A percentile compares a stretch with the other conserved stretches of the same genome.
phyloP scores from a whole-genome alignment of 805 yeast genomes.

The Lachancea waltii region DNA sequence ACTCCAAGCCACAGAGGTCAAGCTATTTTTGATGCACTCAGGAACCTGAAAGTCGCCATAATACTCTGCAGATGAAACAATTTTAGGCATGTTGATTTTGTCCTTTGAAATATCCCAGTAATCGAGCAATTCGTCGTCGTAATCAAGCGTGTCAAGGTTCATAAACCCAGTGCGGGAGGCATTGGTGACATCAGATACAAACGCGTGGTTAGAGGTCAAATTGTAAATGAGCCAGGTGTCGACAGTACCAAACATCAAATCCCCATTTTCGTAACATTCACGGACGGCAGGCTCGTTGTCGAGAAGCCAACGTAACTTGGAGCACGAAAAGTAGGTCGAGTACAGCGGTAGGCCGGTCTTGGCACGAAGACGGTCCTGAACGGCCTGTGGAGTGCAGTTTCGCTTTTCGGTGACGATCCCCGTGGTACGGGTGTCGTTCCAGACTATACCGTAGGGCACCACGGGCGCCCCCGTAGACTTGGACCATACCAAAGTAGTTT shows the following conservation, averaged over 20 bases:
- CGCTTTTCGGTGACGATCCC: slow-evolving; percentile 60
- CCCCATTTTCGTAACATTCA: slow-evolving; percentile 65
- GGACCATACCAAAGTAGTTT: slow-evolving; percentile 87
- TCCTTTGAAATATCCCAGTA: slow-evolving; percentile 75
- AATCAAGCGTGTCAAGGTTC: slow-evolving; percentile 68
- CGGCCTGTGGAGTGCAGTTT: slow-evolving; percentile 45
- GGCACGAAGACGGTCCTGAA: slow-evolving; percentile 50
- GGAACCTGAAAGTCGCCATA: slow-evolving; percentile 71
- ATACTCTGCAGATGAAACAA: slow-evolving; percentile 69
- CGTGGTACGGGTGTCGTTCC: slow-evolving; percentile 91
- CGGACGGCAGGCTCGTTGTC: slow-evolving; percentile 67
- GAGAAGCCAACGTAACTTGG: slow-evolving; percentile 82
- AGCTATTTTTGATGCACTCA: slow-evolving; percentile 44
- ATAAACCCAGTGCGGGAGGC: slow-evolving; percentile 88
- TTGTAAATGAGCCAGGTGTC: slow-evolving; percentile 92
- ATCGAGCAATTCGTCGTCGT: slow-evolving; percentile 66
- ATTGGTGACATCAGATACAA: slow-evolving; percentile 82
- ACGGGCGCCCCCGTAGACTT: slow-evolving; percentile 75
- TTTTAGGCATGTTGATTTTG: slow-evolving; percentile 63
- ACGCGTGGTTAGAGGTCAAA: slow-evolving; percentile 61
- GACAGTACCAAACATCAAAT: slow-evolving; percentile 86
- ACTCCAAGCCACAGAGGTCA: slow-evolving; percentile 44
- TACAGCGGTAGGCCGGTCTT: slow-evolving; percentile 75
- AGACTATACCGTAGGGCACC: slow-evolving; percentile 77
- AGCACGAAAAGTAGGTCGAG: slow-evolving; percentile 86